A percentile compares a stretch with the other conserved stretches of the same genome.
Conservation (phyloP, 305 asterid genomes). For the Ajuga reptans region DNA sequence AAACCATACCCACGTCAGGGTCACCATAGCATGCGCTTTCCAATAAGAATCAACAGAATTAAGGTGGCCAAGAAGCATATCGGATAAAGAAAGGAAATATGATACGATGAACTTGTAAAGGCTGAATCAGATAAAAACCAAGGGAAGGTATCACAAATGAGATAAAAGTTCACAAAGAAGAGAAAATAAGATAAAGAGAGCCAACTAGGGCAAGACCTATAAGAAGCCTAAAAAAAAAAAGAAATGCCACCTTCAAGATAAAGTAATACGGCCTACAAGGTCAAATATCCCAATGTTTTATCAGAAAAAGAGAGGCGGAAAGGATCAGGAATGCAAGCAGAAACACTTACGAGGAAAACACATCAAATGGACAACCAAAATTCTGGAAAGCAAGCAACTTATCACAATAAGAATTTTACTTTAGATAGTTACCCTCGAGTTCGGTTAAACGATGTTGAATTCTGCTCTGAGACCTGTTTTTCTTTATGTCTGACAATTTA, state of each 20-base stretch:
- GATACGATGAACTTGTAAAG: background rate
- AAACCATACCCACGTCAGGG: background rate
- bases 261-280: conserved; percentile 7
- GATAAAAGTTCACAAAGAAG: background rate
- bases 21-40: background rate
- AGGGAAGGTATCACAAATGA: background rate
- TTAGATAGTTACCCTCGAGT: conserved; percentile 70
- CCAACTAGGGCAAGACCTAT: background rate
- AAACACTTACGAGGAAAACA: background rate
- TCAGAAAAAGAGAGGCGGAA: conserved; percentile 1
- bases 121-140: background rate
- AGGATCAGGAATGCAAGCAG: conserved; percentile 13
- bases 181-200: background rate
- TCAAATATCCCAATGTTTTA: background rate
- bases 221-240: background rate
- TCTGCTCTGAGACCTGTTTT: conserved; percentile 55
- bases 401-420: conserved; percentile 9
- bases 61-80: background rate
- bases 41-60: background rate
- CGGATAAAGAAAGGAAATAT: background rate
- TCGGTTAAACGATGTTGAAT: conserved; percentile 66
- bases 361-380: conserved; percentile 12
- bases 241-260: conserved; percentile 2
- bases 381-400: conserved; percentile 6
- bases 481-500: conserved; percentile 52